These are phyloP conservation scores for Entrophospora sp. DNA, from an alignment of 192 early-diverging fungal species.

Conservation along the genomic window DNA sequence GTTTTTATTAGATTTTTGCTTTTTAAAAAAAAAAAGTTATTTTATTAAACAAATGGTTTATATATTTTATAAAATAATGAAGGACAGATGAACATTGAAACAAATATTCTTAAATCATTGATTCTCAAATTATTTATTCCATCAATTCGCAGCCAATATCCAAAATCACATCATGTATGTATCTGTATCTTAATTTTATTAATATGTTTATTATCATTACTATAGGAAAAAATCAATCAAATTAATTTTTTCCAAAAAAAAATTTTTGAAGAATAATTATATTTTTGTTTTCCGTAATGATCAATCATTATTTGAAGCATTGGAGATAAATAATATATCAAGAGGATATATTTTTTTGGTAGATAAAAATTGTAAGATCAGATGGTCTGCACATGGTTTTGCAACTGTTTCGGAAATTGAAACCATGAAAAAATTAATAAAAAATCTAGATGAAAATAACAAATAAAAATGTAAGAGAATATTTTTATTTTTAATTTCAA, in stretches of 20 bases:
- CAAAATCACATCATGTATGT: constrained; percentile 13
- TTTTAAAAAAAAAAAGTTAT: neutral
- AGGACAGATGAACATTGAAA: neutral
- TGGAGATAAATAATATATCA: constrained; percentile 47
- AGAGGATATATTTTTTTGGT: constrained; percentile 48
- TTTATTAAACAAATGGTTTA: too few species aligned
- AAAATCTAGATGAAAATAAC: neutral
- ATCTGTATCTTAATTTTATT: too few species aligned
- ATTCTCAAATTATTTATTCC: constrained; percentile 17
- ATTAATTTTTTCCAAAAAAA: too few species aligned
- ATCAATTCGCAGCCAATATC: neutral
- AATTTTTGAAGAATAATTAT: neutral
- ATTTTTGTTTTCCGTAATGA: neutral
- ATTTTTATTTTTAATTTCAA: too few species aligned
- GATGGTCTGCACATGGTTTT: constrained; percentile 47
- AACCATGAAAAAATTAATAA: constrained; percentile 17
- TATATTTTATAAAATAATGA: too few species aligned
- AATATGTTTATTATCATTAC: neutral
- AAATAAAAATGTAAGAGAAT: too few species aligned
- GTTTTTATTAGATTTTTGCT: neutral
- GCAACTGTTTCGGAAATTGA: constrained; percentile 34
- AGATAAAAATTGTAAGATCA: constrained; percentile 46
- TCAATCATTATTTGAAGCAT: constrained; percentile 23
- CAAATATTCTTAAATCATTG: constrained; percentile 3
- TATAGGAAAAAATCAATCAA: neutral